Conservation (phyloP, 768 basidiomycete genomes). For the Baorangia bicolor region DNA sequence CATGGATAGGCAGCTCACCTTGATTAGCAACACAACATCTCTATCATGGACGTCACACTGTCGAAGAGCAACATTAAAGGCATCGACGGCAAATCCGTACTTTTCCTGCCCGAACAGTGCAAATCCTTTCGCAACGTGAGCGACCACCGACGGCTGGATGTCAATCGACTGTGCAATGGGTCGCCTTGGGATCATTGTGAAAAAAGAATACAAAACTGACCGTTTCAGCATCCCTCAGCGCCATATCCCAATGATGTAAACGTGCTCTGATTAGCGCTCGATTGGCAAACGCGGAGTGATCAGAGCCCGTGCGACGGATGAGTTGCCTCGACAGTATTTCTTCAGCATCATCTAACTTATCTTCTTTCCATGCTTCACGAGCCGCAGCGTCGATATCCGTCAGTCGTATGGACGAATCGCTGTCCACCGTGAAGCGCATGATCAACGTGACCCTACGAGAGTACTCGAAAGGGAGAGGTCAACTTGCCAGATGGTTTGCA, state of each 20-base stretch:
- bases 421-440: not conserved
- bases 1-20: not conserved
- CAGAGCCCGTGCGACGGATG: not conserved
- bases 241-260: conserved; percentile 1
- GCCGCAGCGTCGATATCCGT: not conserved
- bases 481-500: conserved; percentile 5
- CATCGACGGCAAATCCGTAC: conserved; percentile 1
- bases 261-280: conserved; percentile 9
- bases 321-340: conserved; percentile 7
- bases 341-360: conserved; percentile 8
- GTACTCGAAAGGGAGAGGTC: not conserved
- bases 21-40: conserved; percentile 1
- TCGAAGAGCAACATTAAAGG: conserved; percentile 8
- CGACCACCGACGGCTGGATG: conserved; percentile 9
- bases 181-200: not conserved
- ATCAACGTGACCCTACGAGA: not conserved
- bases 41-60: conserved; percentile 7
- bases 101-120: conserved; percentile 9
- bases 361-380: conserved; percentile 2
- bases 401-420: conserved; percentile 7
- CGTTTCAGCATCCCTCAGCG: conserved; percentile 11
- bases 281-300: conserved; percentile 2
- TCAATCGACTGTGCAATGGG: not conserved
- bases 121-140: conserved; percentile 7
- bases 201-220: not conserved